These are phyloP conservation scores for Phytophthora hybrid DNA, from an alignment of 352 stramenopile species.

Conservation along the genomic window DNA sequence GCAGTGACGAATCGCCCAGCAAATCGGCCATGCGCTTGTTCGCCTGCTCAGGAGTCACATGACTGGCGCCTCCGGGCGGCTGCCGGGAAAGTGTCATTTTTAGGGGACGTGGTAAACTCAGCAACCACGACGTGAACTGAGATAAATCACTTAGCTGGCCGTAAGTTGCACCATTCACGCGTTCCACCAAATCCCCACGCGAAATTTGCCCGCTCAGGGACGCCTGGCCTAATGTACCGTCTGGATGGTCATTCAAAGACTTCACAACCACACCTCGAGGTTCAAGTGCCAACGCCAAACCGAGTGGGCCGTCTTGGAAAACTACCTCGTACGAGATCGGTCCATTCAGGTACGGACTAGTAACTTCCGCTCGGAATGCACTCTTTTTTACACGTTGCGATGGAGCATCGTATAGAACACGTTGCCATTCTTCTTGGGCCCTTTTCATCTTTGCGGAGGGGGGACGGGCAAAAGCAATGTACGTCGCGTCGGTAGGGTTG, in stretches of 20 bases:
- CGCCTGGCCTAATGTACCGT: slow-evolving; percentile 75
- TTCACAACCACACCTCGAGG: slow-evolving; percentile 74
- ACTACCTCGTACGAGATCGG: slow-evolving; percentile 61
- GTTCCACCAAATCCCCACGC: slow-evolving; percentile 77
- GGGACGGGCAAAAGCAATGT: slow-evolving; percentile 48
- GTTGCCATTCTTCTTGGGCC: slow-evolving; percentile 37
- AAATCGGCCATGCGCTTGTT: slow-evolving; percentile 35
- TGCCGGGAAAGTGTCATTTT: slow-evolving; percentile 72
- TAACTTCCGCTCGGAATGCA: slow-evolving; percentile 34
- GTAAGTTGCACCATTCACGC: slow-evolving; percentile 72
- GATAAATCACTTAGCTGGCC: slow-evolving; percentile 75
- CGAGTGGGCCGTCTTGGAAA: slow-evolving; percentile 76
- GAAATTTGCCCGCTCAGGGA: slow-evolving; percentile 69
- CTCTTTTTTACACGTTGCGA: slow-evolving; percentile 43
- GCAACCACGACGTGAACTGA: slow-evolving; percentile 80
- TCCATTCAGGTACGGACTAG: slow-evolving; percentile 18
- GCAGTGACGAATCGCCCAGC: slow-evolving; percentile 28
- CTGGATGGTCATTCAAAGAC: slow-evolving; percentile 76
- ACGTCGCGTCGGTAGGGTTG: slow-evolving; percentile 37
- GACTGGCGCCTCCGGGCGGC: slow-evolving; percentile 2
- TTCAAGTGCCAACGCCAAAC: slow-evolving; percentile 79
- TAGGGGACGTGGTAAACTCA: slow-evolving; percentile 72
- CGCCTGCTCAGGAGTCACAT: slow-evolving; percentile 17
- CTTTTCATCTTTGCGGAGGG: slow-evolving; percentile 56
- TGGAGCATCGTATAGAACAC: slow-evolving; percentile 33